phyloP scores from a whole-genome alignment of 2,329 filamentous ascomycete species.

The Thelonectria rubi region DNA sequence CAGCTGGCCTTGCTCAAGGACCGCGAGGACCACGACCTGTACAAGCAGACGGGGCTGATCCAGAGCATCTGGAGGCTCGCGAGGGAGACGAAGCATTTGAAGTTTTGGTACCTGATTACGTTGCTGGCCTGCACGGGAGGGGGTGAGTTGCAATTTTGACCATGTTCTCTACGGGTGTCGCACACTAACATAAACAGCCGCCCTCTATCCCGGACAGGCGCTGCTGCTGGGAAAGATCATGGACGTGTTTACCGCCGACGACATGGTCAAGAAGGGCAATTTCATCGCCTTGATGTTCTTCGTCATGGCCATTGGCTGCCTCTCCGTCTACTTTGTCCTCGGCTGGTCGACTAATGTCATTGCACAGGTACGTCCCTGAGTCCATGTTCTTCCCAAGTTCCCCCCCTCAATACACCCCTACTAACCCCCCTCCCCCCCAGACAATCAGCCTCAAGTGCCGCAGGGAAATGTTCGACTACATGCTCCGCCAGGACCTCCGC shows the following conservation, averaged over 20 bases:
- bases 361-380: slow-evolving; percentile 44
- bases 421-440: slow-evolving; percentile 5
- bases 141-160: not conserved
- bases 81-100: slow-evolving; percentile 8
- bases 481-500: slow-evolving; percentile 49
- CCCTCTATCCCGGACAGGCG: slow-evolving; percentile 52
- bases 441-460: slow-evolving; percentile 43
- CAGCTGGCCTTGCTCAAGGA: slow-evolving; percentile 49
- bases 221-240: slow-evolving; percentile 52
- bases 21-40: slow-evolving; percentile 33
- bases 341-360: slow-evolving; percentile 47
- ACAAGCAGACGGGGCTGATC: slow-evolving; percentile 16
- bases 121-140: not conserved
- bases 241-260: slow-evolving; percentile 49
- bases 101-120: slow-evolving; percentile 8
- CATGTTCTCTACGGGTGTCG: not conserved
- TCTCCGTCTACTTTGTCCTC: slow-evolving; percentile 53
- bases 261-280: slow-evolving; percentile 52
- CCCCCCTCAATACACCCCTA: not conserved
- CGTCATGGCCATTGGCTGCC: slow-evolving; percentile 53
- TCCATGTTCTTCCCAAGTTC: not conserved
- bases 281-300: slow-evolving; percentile 65
- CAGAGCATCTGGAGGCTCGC: slow-evolving; percentile 14
- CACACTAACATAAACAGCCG: slow-evolving; percentile 32
- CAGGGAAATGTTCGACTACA: slow-evolving; percentile 37